Base-by-base conservation (phyloP, 2,329 filamentous ascomycete species). In the Botryotinia globosa region DNA sequence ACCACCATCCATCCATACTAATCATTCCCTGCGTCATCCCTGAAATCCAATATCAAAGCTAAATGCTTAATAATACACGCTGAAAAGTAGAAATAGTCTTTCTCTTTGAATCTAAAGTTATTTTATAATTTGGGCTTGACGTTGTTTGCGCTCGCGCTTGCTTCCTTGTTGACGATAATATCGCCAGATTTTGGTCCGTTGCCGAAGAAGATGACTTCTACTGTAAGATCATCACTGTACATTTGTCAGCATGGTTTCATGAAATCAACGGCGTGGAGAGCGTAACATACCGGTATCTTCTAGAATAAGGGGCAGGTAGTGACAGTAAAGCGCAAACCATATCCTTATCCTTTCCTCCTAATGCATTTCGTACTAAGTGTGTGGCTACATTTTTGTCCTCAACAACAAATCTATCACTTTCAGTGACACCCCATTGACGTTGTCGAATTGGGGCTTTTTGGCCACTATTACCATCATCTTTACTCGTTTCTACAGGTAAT, bases 171-270 rank as follows among this genome's bases (percentile, higher is more conserved):
- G 73, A 97, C 82, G 8, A 91, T 88, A 8, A 98, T 91, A 75
- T 91, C 91, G 51, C 94, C 94, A 44, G 87, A 92, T 81, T 90
- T 90, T 70, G 90, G 85, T 51, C 91, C 89, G 77, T 97, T 89
- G 74, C 96, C 96, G 79, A 99, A 99, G 87, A 99, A 99, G 80
- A 99, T 97, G 74, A 99, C 96, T 82, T 99, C 94, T 25, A 99
- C 95, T 0, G 96, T 99, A 75, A 99, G 84, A 81, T 99, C 96
- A 81, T 99, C 96, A 77, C 94, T 95, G 74, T 77, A 70, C 22
- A 16, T 42, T 25, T 68, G 58, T 77, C 66, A 77, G 74, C 51
- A 48, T 73, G 29, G n/a, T 65, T 65, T 61, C 7, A 3, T n/a
- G 3, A 56, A 16, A n/a, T 10, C 63, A 25, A n/a, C 3, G 16